Conservation (phyloP, 768 basidiomycete genomes). For the Hypsizygus marmoreus region DNA sequence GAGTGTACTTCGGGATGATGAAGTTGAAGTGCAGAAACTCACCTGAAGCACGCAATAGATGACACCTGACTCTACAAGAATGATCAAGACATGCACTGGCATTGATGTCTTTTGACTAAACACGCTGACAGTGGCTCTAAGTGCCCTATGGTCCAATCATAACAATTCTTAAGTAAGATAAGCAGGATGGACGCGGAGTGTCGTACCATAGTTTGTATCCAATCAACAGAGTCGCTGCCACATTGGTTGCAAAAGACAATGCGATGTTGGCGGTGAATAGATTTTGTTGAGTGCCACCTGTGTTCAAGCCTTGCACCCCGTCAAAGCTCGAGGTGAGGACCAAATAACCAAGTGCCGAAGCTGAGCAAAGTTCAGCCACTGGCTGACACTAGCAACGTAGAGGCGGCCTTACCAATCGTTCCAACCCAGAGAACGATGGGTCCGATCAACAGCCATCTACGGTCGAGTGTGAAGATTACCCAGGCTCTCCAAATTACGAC, state of each 20-base stretch:
- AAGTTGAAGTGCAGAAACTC: not conserved
- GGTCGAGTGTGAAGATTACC: not conserved
- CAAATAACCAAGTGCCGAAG: not conserved
- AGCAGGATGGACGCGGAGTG: not conserved
- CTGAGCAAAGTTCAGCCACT: no score
- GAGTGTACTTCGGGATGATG: no score
- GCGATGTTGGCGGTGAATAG: not conserved
- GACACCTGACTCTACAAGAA: slow-evolving; percentile 2
- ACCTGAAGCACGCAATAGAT: slow-evolving; percentile 1
- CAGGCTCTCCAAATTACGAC: slow-evolving; percentile 6
- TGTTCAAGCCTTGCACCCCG: not conserved
- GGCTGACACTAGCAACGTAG: not conserved
- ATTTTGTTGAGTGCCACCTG: not conserved
- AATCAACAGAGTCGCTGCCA: not conserved
- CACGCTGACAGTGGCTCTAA: no score
- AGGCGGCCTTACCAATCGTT: not conserved
- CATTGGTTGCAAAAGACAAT: not conserved
- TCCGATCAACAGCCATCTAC: not conserved
- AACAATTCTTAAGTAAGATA: no score
- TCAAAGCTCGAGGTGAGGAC: not conserved
- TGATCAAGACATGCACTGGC: not conserved
- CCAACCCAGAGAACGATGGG: not conserved
- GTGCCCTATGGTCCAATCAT: no score
- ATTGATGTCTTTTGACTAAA: no score
- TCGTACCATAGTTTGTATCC: slow-evolving; percentile 3